Base-by-base conservation (phyloP, 1,284 basidiomycete species). In the Trichosporon faecale region DNA sequence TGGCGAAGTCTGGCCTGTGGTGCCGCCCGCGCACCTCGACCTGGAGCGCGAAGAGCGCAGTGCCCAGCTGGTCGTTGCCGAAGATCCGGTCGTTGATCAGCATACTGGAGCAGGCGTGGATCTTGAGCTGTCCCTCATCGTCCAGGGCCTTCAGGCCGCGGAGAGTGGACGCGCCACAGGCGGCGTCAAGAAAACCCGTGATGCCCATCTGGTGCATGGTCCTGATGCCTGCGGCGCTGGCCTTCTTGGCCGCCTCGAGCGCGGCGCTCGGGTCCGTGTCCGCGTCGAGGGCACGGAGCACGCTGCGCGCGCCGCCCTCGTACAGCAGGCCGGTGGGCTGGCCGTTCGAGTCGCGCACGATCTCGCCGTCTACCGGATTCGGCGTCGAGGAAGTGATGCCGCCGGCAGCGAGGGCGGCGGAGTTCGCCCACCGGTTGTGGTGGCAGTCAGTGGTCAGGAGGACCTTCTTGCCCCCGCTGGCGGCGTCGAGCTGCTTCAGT, bases 51-150 rank as follows among this genome's bases (percentile, higher is more conserved):
- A 67, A 67, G 14, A 67, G 57, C 21, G 27, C 66, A 0, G 40
- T 12, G 9, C 57, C 66, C 18, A 67, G 66, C 25, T 29, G 23
- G 52, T 40, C 55, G 14, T 57, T 55, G 27, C 66, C 66, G 27
- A 61, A 67, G 21, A 67, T 37, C 21, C 60, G 66, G 55, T 67
- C 66, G 55, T 67, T 67, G 66, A 67, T 67, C 14, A 67, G 66
- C 66, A 67, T 67, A 37, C 55, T 35, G 18, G 29, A 37, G n/a
- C 29, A 61, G 23, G 66, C 66, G 33, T 35, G 37, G 55, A 67
- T 67, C 37, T 60, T 60, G 55, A 67, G 66, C 16, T 27, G 18
- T 7, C 66, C 66, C 7, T 16, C 27, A 37, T 61, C 66, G 35
- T 67, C 66, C 27, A 67, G 66, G 18, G 35, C 55, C 66, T 67